These are phyloP conservation scores for Cladobotryum mycophilum DNA, from an alignment of 2,329 filamentous ascomycete genomes.

Conservation along the genomic window DNA sequence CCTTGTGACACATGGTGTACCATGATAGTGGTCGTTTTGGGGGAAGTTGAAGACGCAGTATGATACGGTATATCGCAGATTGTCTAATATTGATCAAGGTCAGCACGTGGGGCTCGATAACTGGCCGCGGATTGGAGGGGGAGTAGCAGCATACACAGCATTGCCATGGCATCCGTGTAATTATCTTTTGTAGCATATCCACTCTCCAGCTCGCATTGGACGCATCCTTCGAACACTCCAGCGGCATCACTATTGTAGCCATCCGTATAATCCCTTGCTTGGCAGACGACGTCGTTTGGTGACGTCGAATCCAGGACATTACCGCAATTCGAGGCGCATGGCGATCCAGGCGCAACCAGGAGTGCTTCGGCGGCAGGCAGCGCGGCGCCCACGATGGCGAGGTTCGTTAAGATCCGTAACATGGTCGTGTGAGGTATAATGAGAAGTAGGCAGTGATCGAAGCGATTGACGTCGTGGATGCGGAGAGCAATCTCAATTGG, in stretches of 20 bases:
- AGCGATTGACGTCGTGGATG: neutral
- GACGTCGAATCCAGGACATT: constrained; percentile 45
- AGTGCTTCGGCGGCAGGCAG: constrained; percentile 26
- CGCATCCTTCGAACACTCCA: constrained; percentile 45
- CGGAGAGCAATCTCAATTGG: neutral
- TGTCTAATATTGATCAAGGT: constrained; percentile 37
- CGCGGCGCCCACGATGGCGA: constrained; percentile 15
- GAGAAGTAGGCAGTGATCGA: constrained; percentile 1
- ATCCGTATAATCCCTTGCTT: constrained; percentile 21
- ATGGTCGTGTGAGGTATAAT: constrained; percentile 4
- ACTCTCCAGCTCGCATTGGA: constrained; percentile 48
- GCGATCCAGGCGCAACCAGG: constrained; percentile 41
- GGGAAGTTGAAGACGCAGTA: constrained; percentile 50
- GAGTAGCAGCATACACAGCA: constrained; percentile 44
- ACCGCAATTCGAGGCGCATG: constrained; percentile 46
- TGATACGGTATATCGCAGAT: constrained; percentile 49
- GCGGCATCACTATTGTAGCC: constrained; percentile 35
- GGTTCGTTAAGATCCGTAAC: constrained; percentile 14
- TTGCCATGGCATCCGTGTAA: constrained; percentile 46
- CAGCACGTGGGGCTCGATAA: constrained; percentile 6
- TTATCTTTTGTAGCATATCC: constrained; percentile 35
- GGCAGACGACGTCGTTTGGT: constrained; percentile 43
- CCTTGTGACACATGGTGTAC: constrained; percentile 48
- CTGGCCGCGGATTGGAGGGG: neutral
- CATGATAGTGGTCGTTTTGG: constrained; percentile 32